Evolutionary conservation across 768 basidiomycete genomes (phyloP), one percentile per base, ranked within the genome.

Genomic region (Lyophyllum semitale): DNA sequence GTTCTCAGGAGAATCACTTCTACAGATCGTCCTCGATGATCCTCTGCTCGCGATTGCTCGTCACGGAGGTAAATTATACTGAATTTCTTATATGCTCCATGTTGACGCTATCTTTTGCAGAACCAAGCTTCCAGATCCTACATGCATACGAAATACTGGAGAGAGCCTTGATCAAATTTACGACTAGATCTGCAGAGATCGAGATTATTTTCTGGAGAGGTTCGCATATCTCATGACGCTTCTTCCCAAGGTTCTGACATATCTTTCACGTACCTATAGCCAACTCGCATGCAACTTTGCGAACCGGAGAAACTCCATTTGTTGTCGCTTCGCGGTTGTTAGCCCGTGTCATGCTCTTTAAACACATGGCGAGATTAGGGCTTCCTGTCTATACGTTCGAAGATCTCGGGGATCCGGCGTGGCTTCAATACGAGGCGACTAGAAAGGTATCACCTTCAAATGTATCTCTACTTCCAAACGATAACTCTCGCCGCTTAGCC

Each of bases 121-220:
- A 81, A 27, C 67, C 68, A 0, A 79, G 78, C 33, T 86, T 87
- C 57, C 88, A 89, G 65, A 77, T 85, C 45, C 55, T 86, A 2
- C 88, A 89, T 63, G 88, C 86, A 2, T 68, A 79, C 26, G 74
- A 81, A 50, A 66, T 71, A 4, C 68, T 89, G 33, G 87, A 89
- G 61, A 67, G 70, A n/a, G 68, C 76, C 3, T 64, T 89, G 7
- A 51, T 73, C 7, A 74, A 84, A 33, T 79, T 86, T 53, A 64
- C 71, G 15, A 72, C 69, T 26, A 76, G 87, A 13, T 74, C 72
- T 5, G 81, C 81, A 0, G 74, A 76, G 29, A 87, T 88, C 50
- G 84, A 88, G 30, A 69, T 89, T 27, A 80, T 83, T 3, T 89
- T 89, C 64, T 89, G 80, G 74, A 67, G 82, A 54, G 74, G 88